Conservation (phyloP, 768 basidiomycete species). For the Hygrophoropsis aurantiaca region DNA sequence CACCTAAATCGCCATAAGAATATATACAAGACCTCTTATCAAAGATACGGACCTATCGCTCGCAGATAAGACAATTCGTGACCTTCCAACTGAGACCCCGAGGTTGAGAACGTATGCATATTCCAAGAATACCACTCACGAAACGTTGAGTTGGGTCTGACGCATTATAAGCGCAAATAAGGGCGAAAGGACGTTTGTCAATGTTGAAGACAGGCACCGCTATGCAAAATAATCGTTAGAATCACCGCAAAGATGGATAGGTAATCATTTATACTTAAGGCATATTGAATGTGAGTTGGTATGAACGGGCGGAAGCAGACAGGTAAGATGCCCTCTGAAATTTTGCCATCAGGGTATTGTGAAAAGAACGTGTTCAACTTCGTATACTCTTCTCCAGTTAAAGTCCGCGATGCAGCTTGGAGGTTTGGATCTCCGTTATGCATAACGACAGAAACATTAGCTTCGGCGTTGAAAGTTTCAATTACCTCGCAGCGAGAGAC, state of each 20-base stretch:
- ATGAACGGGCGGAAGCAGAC: slow-evolving; percentile 80
- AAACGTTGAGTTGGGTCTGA: slow-evolving; percentile 79
- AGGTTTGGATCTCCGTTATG: slow-evolving; percentile 64
- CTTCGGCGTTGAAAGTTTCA: slow-evolving; percentile 63
- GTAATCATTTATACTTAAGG: slow-evolving; percentile 61
- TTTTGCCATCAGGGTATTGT: slow-evolving; percentile 80
- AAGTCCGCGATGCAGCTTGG: slow-evolving; percentile 50
- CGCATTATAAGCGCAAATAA: slow-evolving; percentile 90
- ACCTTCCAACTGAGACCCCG: slow-evolving; percentile 66
- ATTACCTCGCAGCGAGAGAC: slow-evolving; percentile 87
- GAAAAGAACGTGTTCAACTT: slow-evolving; percentile 76
- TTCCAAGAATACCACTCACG: slow-evolving; percentile 41
- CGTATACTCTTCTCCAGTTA: slow-evolving; percentile 71
- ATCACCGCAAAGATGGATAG: neutral
- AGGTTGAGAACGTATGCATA: slow-evolving; percentile 1
- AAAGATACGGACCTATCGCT: slow-evolving; percentile 66
- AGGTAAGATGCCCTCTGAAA: slow-evolving; percentile 85
- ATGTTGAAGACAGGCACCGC: slow-evolving; percentile 93
- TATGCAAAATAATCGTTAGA: slow-evolving; percentile 31
- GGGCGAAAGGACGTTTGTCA: slow-evolving; percentile 87
- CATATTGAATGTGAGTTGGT: slow-evolving; percentile 81
- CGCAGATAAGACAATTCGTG: slow-evolving; percentile 89
- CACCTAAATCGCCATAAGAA: slow-evolving; percentile 42
- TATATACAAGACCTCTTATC: slow-evolving; percentile 1
- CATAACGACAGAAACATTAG: slow-evolving; percentile 64